These are phyloP conservation scores for Paracamarosporium sp. DNA, from an alignment of 2,329 filamentous ascomycete genomes.

Conservation along the genomic window DNA sequence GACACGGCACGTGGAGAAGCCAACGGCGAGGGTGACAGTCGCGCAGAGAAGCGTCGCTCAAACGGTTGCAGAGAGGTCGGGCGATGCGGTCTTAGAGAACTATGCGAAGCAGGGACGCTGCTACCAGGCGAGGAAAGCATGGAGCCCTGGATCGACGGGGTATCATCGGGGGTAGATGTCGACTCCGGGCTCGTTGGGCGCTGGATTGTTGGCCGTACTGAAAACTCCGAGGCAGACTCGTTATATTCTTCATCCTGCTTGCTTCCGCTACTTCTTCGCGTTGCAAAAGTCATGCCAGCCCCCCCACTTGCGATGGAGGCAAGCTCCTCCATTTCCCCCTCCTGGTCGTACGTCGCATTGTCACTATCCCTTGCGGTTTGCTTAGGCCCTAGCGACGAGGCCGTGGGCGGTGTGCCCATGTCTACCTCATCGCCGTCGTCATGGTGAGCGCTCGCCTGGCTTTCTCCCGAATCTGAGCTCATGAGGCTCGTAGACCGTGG, in stretches of 20 bases:
- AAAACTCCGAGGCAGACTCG: slow-evolving; percentile 26
- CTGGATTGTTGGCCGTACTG: slow-evolving; percentile 19
- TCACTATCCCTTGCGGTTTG: slow-evolving; percentile 8
- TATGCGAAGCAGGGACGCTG: slow-evolving; percentile 73
- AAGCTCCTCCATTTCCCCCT: slow-evolving; percentile 32
- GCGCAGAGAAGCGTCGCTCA: slow-evolving; percentile 91
- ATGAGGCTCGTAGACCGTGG: slow-evolving; percentile 63
- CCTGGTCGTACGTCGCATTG: slow-evolving; percentile 14
- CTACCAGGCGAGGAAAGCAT: slow-evolving; percentile 70
- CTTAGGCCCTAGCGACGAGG: slow-evolving; percentile 61
- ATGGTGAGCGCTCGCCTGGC: slow-evolving; percentile 66
- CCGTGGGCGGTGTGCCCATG: slow-evolving; percentile 59
- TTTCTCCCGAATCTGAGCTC: slow-evolving; percentile 72
- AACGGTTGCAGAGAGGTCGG: slow-evolving; percentile 90
- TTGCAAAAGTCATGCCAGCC: slow-evolving; percentile 42
- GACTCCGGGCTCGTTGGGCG: slow-evolving; percentile 70
- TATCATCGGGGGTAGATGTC: slow-evolving; percentile 80
- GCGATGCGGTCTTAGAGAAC: slow-evolving; percentile 73
- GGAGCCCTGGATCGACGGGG: slow-evolving; percentile 76
- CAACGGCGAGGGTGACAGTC: slow-evolving; percentile 70
- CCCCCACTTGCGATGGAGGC: slow-evolving; percentile 25
- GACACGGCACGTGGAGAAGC: slow-evolving; percentile 68
- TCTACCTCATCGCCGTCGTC: slow-evolving; percentile 56
- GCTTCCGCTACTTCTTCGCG: slow-evolving; percentile 27
- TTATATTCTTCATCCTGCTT: slow-evolving; percentile 34